Evolutionary conservation across 192 early-diverging fungal species (phyloP).

Genomic region (Spinellus fusiger): DNA sequence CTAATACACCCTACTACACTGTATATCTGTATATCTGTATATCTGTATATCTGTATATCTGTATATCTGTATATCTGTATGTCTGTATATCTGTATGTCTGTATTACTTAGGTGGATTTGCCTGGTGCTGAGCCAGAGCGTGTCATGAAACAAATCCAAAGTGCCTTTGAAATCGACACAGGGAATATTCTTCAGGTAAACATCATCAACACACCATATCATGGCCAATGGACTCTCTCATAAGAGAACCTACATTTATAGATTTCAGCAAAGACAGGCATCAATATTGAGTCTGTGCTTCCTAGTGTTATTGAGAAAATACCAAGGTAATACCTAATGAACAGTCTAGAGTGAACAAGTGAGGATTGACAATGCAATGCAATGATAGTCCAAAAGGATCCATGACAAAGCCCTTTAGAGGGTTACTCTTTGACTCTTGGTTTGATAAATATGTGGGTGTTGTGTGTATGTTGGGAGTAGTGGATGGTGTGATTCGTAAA

Average conservation of each 20-base stretch:
- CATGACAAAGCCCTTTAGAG: constrained; percentile 64
- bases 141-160: constrained; percentile 74
- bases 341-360: background rate
- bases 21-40: no score
- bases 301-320: constrained; percentile 72
- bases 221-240: background rate
- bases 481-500: constrained; percentile 75
- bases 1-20: no score
- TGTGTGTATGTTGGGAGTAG: constrained; percentile 87
- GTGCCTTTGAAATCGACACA: constrained; percentile 79
- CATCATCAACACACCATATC: no score
- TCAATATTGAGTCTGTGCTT: constrained; percentile 70
- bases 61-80: background rate
- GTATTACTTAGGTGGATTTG: constrained; percentile 64
- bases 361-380: background rate
- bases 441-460: constrained; percentile 97
- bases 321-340: constrained; percentile 44
- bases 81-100: background rate
- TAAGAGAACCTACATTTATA: constrained; percentile 14
- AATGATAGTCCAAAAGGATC: constrained; percentile 56
- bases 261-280: constrained; percentile 85
- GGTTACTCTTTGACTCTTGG: constrained; percentile 96
- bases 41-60: background rate
- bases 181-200: constrained; percentile 43
- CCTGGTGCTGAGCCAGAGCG: constrained; percentile 79